Evolutionary conservation across 768 basidiomycete species (phyloP), one percentile per base, ranked within the genome.

Genomic region (Amanita subjunquillea): DNA sequence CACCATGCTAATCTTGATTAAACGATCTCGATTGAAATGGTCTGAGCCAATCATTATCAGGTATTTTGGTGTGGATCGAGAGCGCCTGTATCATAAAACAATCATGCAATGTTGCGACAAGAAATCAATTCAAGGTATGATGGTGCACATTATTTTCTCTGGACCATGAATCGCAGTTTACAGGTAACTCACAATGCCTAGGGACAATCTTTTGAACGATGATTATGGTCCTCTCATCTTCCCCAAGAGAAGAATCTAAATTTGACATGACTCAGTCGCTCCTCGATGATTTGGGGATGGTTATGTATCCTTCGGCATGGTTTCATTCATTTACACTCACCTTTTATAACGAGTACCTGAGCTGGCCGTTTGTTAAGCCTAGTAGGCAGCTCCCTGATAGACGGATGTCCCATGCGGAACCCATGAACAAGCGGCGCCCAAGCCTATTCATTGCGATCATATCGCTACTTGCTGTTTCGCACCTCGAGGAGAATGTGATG

Each of bases 401-500:
- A 67, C 34, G 80, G 75, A 59, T 83, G 78, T 12, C 76, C 61
- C 67, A 90, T 85, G 43, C 81, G 74, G 64, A 80, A 69, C 9
- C 78, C 83, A 20, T 85, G 72, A 15, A 79, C 85, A 5, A 89
- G 73, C 4, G 85, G 83, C 7, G 73, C 85, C 85, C 86, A 89
- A 5, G 85, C 85, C 80, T 84, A 27, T 51, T 53, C 20, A 55
- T 44, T 15, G 23, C 44, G 17, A n/a, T 48, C 6, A 12, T 27
- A 34, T 17, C 17, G 12, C 22, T n/a, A 7, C 9, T 40, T 10
- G 13, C 50, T 46, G 47, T 44, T 60, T 22, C 73, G 58, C 48
- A 81, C 85, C 72, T 87, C 79, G 8, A 88, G 70, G 8, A 75
- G 62, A 53, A 91, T 84, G 15, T 69, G 73, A 57, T 79, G 69